These are phyloP conservation scores for Stagonosporopsis rhizophila DNA, from an alignment of 2,329 filamentous ascomycete species.

Conservation along the genomic window DNA sequence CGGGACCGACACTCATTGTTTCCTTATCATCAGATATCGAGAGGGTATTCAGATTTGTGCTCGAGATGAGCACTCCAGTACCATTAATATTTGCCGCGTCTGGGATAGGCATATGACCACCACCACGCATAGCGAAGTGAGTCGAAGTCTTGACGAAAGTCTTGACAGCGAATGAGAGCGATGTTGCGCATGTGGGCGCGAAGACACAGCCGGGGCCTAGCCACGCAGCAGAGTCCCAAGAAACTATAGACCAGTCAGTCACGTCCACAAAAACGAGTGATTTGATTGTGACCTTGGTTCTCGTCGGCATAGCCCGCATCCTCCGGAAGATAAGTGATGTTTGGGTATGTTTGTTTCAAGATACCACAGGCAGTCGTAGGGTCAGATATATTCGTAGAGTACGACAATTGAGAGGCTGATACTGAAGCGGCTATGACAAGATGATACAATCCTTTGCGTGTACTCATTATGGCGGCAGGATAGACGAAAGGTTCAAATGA, in stretches of 20 bases:
- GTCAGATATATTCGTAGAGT: background rate
- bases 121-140: constrained; percentile 32
- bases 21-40: constrained; percentile 31
- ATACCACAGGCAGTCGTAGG: constrained; percentile 7
- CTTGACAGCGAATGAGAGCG: constrained; percentile 28
- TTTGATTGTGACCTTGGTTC: constrained; percentile 5
- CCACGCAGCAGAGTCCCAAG: constrained; percentile 21
- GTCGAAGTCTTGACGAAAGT: constrained; percentile 20
- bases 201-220: constrained; percentile 28
- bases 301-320: constrained; percentile 16
- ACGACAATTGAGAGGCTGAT: background rate
- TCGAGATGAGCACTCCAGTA: constrained; percentile 28
- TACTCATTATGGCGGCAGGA: background rate
- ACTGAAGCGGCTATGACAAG: background rate
- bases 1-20: constrained; percentile 37
- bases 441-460: background rate
- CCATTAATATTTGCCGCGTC: constrained; percentile 29
- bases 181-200: constrained; percentile 20
- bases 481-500: background rate
- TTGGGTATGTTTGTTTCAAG: constrained; percentile 13
- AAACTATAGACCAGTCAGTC: constrained; percentile 7
- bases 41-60: constrained; percentile 30
- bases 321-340: constrained; percentile 17
- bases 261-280: background rate
- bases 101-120: constrained; percentile 35